These are phyloP conservation scores for Passiflora organensis DNA, from an alignment of 345 rosid species.

Conservation along the genomic window DNA sequence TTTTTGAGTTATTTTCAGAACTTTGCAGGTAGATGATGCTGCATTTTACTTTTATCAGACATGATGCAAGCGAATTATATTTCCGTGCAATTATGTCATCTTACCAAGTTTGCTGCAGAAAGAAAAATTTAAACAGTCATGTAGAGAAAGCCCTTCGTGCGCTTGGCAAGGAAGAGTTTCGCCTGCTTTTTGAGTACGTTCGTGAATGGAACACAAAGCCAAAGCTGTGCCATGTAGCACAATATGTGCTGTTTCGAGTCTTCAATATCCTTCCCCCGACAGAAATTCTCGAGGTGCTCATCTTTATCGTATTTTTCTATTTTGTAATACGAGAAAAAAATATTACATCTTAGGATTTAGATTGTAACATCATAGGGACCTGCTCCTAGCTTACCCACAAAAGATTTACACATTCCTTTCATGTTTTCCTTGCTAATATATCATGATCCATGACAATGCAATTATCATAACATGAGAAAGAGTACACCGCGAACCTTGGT, in stretches of 20 bases:
- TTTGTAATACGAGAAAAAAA: too few species aligned
- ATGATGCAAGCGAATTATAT: neutral
- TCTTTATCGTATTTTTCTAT: neutral
- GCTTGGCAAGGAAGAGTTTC: constrained; percentile 62
- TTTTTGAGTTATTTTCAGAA: constrained; percentile 61
- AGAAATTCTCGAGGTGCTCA: constrained; percentile 67
- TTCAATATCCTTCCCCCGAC: constrained; percentile 71
- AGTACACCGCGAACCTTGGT: too few species aligned
- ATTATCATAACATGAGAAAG: too few species aligned
- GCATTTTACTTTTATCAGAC: neutral
- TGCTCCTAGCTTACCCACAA: too few species aligned
- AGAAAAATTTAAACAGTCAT: constrained; percentile 43
- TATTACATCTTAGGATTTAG: too few species aligned
- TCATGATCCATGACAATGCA: too few species aligned
- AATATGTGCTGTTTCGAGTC: constrained; percentile 60
- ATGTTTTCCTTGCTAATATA: too few species aligned
- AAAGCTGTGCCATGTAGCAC: constrained; percentile 84
- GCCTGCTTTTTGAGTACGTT: constrained; percentile 63
- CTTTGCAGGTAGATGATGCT: constrained; percentile 58
- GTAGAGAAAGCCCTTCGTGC: constrained; percentile 58
- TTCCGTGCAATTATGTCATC: neutral
- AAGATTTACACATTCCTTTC: too few species aligned
- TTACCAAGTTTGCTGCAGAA: constrained; percentile 37
- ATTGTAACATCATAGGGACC: too few species aligned
- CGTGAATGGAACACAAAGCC: constrained; percentile 97